phyloP scores from a whole-genome alignment of 805 yeast genomes.

The Pichia ethanolica region DNA sequence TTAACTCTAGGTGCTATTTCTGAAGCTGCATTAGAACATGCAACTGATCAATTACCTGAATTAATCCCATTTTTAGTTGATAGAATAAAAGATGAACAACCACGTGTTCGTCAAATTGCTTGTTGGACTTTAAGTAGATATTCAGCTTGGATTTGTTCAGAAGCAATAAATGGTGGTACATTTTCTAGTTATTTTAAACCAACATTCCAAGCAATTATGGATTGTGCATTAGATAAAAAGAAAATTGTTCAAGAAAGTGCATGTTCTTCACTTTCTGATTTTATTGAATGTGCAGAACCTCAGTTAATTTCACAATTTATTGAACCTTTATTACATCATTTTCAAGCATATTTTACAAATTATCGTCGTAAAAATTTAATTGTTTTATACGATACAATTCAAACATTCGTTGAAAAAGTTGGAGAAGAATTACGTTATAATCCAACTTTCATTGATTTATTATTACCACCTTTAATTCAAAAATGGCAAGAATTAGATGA shows the following conservation, averaged over 20 bases:
- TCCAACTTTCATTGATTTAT: slow-evolving; percentile 46
- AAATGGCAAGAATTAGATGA: slow-evolving; percentile 77
- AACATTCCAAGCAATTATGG: slow-evolving; percentile 68
- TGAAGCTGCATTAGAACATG: slow-evolving; percentile 72
- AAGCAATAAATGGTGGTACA: slow-evolving; percentile 53
- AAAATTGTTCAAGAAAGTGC: slow-evolving; percentile 96
- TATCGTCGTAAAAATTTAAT: slow-evolving; percentile 81
- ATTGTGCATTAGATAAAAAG: slow-evolving; percentile 70
- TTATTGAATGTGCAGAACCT: slow-evolving; percentile 69
- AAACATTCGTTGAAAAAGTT: slow-evolving; percentile 75
- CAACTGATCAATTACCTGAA: slow-evolving; percentile 66
- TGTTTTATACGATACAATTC: slow-evolving; percentile 82
- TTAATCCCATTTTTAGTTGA: slow-evolving; percentile 81
- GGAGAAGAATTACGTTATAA: slow-evolving; percentile 48
- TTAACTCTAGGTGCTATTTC: slow-evolving; percentile 94
- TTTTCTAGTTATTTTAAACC: slow-evolving; percentile 66
- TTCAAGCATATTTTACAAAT: slow-evolving; percentile 62
- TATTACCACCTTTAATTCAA: slow-evolving; percentile 73
- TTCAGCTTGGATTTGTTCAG: slow-evolving; percentile 71
- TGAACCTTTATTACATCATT: slow-evolving; percentile 60
- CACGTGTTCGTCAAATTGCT: slow-evolving; percentile 84
- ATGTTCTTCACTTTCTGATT: slow-evolving; percentile 76
- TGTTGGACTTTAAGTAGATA: slow-evolving; percentile 95
- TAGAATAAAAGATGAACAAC: slow-evolving; percentile 63
- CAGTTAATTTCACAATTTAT: slow-evolving; percentile 53